Evolutionary conservation across 495 filamentous ascomycete species (phyloP), one percentile per base, ranked within the genome.

Genomic region (Podospora fimiseda): DNA sequence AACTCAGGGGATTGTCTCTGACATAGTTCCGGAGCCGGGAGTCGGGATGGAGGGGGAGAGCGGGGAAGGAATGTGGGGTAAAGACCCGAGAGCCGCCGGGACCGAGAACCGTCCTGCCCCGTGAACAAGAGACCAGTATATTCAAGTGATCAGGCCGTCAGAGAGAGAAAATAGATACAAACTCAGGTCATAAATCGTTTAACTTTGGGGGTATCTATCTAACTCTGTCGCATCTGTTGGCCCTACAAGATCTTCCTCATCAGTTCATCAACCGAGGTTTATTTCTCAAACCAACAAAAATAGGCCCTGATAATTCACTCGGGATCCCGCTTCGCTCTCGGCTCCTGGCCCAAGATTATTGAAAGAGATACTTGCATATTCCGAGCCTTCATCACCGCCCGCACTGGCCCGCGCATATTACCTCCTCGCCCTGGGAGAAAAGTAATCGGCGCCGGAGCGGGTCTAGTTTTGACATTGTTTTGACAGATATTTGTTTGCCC

Each of bases 131-230:
- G n/a, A n/a, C n/a, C n/a, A n/a, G n/a, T n/a, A n/a, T n/a, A n/a
- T n/a, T n/a, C n/a, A n/a, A n/a, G n/a, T n/a, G n/a, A n/a, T n/a
- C n/a, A n/a, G n/a, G n/a, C n/a, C n/a, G n/a, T n/a, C 33, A 33
- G 36, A 6, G 27, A 23, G 14, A 11, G 49, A 3, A 43, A 18
- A 14, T 18, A 14, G 21, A 18, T 15, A 43, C 22, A 52, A 18
- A 48, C 43, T 43, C 46, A 43, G 46, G 43, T 63, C 52, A 57
- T 63, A 61, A 63, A 60, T 66, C 61, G 57, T 57, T 60, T 41
- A 62, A 58, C 53, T 56, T 60, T 48, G 46, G 61, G 63, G 63
- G 60, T 66, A 66, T 66, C 64, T 66, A 66, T 66, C 55, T 64
- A 62, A 59, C 56, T 61, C 58, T 58, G 55, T 59, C 58, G 50